Evolutionary conservation across 768 basidiomycete species (phyloP), one percentile per base, ranked within the genome.

Genomic region (Lentinula edodes): DNA sequence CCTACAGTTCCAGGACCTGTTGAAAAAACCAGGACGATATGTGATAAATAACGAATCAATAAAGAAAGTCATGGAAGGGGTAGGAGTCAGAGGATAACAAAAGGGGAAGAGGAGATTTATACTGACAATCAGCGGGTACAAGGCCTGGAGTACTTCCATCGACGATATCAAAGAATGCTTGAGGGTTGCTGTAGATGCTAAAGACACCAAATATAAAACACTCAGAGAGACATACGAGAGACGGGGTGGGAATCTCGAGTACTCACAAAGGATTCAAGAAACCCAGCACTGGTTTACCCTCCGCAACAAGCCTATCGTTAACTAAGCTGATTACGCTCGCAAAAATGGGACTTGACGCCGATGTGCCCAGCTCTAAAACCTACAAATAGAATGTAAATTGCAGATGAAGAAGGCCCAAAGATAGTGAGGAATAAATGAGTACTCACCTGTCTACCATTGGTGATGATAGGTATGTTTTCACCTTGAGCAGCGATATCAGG

Each of bases 401-500:
- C 2, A 48, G 16, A 20, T 13, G 23, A 48, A 9, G 20, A 0
- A 9, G 18, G 46, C 16, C 75, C 77, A 23, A 58, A 48, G 42
- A 70, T 64, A 65, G 73, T 48, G 62, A 45, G 80, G 66, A 12
- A 53, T 38, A 70, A 77, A 9, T n/a, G 8, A 9, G n/a, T 7
- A 20, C n/a, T 48, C 20, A 43, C 41, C 12, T 56, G 38, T 12
- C 38, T 13, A 20, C 54, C 54, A 38, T 56, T 43, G 41, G 15
- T 38, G 18, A 69, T 62, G 57, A 69, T 64, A 48, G 16, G 38
- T 8, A 67, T 64, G 56, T 56, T 61, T 61, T 65, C 45, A 2
- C 72, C 72, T 65, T 80, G 80, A 0, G 81, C 79, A 1, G 82
- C 68, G 41, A 84, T 75, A 55, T 83, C 82, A 0, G 82, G 83